phyloP scores from a whole-genome alignment of 768 basidiomycete genomes.

The Termitomyces sp. region DNA sequence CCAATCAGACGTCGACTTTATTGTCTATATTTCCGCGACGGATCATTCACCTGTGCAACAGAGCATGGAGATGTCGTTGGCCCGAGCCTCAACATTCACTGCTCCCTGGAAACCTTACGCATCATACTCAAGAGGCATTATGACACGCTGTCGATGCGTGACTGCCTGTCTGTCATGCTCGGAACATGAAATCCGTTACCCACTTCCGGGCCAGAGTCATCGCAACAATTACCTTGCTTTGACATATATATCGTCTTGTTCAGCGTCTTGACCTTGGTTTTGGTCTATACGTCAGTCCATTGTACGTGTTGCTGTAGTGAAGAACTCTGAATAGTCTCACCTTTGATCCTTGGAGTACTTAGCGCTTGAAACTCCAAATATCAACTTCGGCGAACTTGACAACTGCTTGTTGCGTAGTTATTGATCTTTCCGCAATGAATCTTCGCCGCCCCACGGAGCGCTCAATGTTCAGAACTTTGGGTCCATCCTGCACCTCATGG shows the following conservation, averaged over 20 bases:
- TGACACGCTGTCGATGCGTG: not conserved
- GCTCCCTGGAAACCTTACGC: no score
- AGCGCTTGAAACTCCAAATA: not conserved
- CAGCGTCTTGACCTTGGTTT: not conserved
- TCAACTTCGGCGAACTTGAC: not conserved
- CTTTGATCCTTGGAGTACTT: no score
- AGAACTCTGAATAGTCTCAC: not conserved
- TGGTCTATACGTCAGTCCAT: not conserved
- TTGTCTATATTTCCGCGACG: not conserved
- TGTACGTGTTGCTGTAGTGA: not conserved
- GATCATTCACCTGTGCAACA: not conserved
- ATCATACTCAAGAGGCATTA: no score
- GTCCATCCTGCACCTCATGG: not conserved
- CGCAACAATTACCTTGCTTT: not conserved
- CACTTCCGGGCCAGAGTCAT: not conserved
- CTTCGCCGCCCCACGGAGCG: no score
- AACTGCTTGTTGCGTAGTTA: no score
- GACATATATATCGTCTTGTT: not conserved
- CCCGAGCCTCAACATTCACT: not conserved
- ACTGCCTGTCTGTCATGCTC: not conserved
- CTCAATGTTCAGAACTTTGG: no score
- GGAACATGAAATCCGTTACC: not conserved
- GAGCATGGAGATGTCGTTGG: not conserved
- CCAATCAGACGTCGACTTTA: no score
- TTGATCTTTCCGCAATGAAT: no score